Evolutionary conservation across 495 filamentous ascomycete genomes (phyloP), one percentile per base, ranked within the genome.

Genomic region (Podospora didyma): DNA sequence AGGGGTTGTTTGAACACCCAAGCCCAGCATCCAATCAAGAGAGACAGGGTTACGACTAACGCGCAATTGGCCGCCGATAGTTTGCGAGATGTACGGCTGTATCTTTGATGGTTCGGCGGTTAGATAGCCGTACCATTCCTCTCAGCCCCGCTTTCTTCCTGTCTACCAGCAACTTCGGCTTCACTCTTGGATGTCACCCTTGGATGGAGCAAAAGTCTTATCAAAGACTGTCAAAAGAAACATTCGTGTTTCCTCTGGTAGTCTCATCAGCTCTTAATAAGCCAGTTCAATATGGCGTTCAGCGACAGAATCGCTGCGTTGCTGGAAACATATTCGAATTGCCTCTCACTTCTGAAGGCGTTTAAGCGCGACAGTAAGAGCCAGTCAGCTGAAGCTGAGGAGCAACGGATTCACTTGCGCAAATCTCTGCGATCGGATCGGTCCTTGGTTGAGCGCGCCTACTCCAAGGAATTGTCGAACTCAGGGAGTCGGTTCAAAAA

Each of bases 301-400:
- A 55, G 60, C 47, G 62, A 65, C n/a, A 62, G 62, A 39, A 61
- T 73, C 26, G 39, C 35, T 20, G 51, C 69, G 19, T 53, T 73
- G 3, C 53, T 73, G 5, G 64, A 69, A 42, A 69, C 69, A 9
- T 73, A 73, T 44, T 65, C 69, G 4, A 70, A 69, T 37, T 73
- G 71, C 54, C 55, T 72, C 12, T 59, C 64, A 1, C 64, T 73
- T 9, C 60, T 73, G 5, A 72, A 68, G 51, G 58, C 60, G 35
- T 64, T 67, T 46, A 61, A 59, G 31, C 59, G 49, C 9, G 23
- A 53, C 20, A 46, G 46, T 16, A 54, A 60, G n/a, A 37, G 54
- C 17, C 54, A 47, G n/a, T 19, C 55, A 10, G 23, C 41, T 23
- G 74, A 57, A 67, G 73, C 20, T 60, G 73, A 61, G 57, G 71